phyloP scores from a whole-genome alignment of 208 protist genomes.

The Vickermania spadyakhi region DNA sequence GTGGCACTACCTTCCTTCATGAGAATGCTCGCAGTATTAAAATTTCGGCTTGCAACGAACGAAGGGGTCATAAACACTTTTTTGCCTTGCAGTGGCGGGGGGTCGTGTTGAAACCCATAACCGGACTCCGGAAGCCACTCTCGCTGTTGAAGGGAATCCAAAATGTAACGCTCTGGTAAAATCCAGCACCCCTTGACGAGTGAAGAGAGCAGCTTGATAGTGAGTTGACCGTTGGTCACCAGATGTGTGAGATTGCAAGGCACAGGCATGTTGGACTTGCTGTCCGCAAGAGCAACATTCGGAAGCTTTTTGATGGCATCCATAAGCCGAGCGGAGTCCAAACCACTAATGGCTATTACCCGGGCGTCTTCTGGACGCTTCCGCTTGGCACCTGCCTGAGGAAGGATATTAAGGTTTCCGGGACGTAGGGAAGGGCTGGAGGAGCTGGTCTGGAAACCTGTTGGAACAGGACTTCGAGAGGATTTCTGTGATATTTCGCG shows the following conservation, averaged over 20 bases:
- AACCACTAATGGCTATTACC: constrained; percentile 80
- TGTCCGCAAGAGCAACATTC: constrained; percentile 70
- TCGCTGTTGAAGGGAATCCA: constrained; percentile 36
- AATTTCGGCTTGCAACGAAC: constrained; percentile 62
- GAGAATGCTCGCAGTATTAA: constrained; percentile 54
- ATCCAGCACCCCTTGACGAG: constrained; percentile 85
- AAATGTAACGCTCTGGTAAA: constrained; percentile 63
- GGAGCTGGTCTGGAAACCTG: constrained; percentile 3
- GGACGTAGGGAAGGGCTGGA: constrained; percentile 20
- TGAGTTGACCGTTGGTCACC: constrained; percentile 78
- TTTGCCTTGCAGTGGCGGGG: constrained; percentile 58
- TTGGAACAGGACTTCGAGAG: constrained; percentile 12
- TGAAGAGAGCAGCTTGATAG: constrained; percentile 80
- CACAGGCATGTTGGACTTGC: constrained; percentile 70
- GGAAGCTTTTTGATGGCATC: constrained; percentile 54
- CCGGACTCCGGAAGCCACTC: constrained; percentile 53
- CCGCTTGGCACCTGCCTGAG: constrained; percentile 18
- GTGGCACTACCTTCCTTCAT: constrained; percentile 62
- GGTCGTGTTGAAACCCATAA: constrained; percentile 81
- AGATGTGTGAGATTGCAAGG: constrained; percentile 81
- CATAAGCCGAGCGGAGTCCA: constrained; percentile 55
- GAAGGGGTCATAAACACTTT: constrained; percentile 46
- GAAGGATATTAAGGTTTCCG: constrained; percentile 8
- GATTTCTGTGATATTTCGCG: constrained; percentile 30
- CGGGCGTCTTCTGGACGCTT: constrained; percentile 66